Conservation (phyloP, 441 rosid genomes). For the Sinapis alba region DNA sequence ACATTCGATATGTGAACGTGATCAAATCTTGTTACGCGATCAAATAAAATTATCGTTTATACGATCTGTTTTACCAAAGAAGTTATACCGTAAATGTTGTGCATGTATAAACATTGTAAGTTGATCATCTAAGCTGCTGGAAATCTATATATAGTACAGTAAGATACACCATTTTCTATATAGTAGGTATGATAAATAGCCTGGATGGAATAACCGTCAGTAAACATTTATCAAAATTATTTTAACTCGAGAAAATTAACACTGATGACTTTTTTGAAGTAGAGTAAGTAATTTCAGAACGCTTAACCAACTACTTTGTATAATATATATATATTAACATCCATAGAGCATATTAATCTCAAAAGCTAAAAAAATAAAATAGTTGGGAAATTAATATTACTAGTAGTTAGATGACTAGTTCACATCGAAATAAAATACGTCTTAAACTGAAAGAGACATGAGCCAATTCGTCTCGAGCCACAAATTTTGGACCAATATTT, state of each 20-base stretch:
- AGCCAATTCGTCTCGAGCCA: conserved; percentile 39
- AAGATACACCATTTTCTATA: not conserved
- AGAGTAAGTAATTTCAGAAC: not conserved
- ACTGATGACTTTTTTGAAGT: not conserved
- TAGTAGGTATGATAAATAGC: not conserved
- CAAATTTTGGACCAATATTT: conserved; percentile 22
- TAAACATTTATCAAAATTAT: not conserved
- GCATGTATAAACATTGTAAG: not conserved
- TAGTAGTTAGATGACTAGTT: conserved; percentile 21
- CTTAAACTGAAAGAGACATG: conserved; percentile 32
- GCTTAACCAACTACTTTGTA: too few species aligned
- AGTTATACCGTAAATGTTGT: not conserved
- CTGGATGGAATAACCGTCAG: not conserved
- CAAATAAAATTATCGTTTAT: conserved; percentile 3
- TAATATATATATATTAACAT: not conserved
- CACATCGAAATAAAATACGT: conserved; percentile 20
- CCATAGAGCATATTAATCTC: not conserved
- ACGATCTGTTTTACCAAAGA: not conserved
- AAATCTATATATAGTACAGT: not conserved
- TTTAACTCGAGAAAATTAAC: too few species aligned
- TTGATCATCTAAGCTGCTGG: not conserved
- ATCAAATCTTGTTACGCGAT: conserved; percentile 9
- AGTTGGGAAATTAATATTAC: conserved; percentile 3
- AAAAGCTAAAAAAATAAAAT: not conserved
- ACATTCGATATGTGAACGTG: conserved; percentile 10